Conservation (phyloP, 305 asterid genomes). For the Solanum chacoense region DNA sequence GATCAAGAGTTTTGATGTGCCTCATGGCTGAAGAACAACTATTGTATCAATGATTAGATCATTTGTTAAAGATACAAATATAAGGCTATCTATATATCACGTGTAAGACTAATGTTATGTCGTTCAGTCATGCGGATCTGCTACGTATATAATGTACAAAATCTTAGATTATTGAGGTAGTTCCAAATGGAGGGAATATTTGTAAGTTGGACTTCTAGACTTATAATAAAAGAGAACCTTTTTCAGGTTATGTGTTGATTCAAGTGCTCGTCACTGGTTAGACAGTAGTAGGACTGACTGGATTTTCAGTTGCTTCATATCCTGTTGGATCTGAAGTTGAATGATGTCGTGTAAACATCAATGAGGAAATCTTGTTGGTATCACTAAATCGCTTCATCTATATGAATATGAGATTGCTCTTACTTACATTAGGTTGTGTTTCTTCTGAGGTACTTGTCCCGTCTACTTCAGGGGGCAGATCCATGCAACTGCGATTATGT, state of each 20-base stretch:
- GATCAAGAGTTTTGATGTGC: not conserved
- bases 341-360: not conserved
- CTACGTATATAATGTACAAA: not conserved
- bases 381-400: not conserved
- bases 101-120: not conserved
- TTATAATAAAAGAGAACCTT: not conserved
- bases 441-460: not conserved
- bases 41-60: not conserved
- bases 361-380: not conserved
- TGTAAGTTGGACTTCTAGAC: not conserved
- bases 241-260: not conserved
- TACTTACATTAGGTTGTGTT: not conserved
- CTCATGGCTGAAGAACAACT: not conserved
- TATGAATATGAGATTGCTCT: not conserved
- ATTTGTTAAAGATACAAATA: not conserved
- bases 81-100: not conserved
- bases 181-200: not conserved
- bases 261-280: not conserved
- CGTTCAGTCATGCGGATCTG: not conserved
- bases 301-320: not conserved
- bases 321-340: not conserved
- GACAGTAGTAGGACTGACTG: not conserved
- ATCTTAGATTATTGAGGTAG: not conserved
- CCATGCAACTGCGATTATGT: not conserved
- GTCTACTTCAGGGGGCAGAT: not conserved